Evolutionary conservation across 345 rosid species (phyloP).

Genomic region (Salix caprea): DNA sequence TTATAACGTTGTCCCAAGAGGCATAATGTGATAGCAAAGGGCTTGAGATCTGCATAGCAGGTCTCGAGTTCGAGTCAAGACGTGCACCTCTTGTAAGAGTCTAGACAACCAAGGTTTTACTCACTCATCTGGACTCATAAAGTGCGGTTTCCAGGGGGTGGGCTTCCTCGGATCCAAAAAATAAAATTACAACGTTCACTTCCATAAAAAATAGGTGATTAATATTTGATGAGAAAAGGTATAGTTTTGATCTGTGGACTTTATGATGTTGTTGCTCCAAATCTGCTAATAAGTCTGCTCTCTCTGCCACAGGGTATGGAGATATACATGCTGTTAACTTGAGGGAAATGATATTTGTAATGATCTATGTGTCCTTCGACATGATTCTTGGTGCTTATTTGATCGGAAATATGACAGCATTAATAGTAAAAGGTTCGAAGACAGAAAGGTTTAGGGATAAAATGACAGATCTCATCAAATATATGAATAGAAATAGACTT

Average conservation of each 20-base stretch:
- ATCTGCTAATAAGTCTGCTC: not conserved
- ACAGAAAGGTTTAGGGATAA: conserved; percentile 92
- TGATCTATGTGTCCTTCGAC: conserved; percentile 88
- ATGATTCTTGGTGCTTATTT: conserved; percentile 97
- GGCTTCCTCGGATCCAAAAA: too few relatives aligned
- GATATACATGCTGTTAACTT: conserved; percentile 92
- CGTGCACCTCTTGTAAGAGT: too few relatives aligned
- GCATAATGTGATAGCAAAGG: too few relatives aligned
- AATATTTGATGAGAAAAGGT: not conserved
- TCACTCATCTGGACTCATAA: too few relatives aligned
- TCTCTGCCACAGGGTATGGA: conserved; percentile 70
- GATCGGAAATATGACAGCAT: conserved; percentile 96
- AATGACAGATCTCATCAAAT: conserved; percentile 81
- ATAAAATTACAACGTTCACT: not conserved
- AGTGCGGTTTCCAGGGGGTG: fast-evolving
- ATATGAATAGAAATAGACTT: conserved; percentile 81
- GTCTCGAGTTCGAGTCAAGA: too few relatives aligned
- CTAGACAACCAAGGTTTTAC: too few relatives aligned
- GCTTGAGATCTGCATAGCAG: too few relatives aligned
- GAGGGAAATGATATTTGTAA: conserved; percentile 94
- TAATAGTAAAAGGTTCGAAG: conserved; percentile 96
- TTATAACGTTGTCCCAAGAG: not conserved
- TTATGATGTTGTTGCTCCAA: too few relatives aligned
- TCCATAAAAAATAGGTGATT: not conserved
- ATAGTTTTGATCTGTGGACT: not conserved